Evolutionary conservation across 495 filamentous ascomycete genomes (phyloP).

Genomic region (Thermothielavioides terrestris): DNA sequence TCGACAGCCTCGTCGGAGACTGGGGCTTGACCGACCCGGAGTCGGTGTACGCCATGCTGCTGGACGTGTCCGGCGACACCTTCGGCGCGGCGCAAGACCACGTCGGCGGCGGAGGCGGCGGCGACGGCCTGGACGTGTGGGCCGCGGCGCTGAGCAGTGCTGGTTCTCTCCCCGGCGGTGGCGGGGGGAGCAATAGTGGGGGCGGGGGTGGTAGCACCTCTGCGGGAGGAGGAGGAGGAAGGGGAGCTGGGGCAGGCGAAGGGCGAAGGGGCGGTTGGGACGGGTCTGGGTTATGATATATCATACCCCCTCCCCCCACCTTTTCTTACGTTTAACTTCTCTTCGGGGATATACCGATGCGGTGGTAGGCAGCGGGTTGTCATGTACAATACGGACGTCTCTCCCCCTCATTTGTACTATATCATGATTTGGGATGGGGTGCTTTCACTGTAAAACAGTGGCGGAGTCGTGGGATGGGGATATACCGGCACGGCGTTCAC

Average conservation of each 20-base stretch:
- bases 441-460: conserved; percentile 2
- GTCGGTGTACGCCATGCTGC: conserved; percentile 1
- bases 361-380: background rate
- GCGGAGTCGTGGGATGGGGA: background rate
- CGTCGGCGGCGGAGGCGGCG: no score
- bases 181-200: background rate
- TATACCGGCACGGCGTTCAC: no score
- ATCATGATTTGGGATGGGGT: background rate
- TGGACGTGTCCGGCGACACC: background rate
- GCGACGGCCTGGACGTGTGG: background rate
- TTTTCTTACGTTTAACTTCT: background rate
- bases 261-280: no score
- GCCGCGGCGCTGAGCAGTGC: background rate
- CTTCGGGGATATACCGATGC: no score
- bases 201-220: background rate
- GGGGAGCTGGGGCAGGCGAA: background rate
- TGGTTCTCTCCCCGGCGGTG: background rate
- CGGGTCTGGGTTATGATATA: no score
- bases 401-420: background rate
- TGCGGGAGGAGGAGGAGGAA: background rate
- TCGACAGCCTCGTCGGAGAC: background rate
- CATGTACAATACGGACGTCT: background rate
- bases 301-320: no score
- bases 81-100: background rate
- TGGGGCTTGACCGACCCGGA: conserved; percentile 4